A percentile compares a stretch with the other conserved stretches of the same genome.
Evolutionary conservation across 371 early-diverging fungal genomes (phyloP).

Genomic region (Mortierella sp.): DNA sequence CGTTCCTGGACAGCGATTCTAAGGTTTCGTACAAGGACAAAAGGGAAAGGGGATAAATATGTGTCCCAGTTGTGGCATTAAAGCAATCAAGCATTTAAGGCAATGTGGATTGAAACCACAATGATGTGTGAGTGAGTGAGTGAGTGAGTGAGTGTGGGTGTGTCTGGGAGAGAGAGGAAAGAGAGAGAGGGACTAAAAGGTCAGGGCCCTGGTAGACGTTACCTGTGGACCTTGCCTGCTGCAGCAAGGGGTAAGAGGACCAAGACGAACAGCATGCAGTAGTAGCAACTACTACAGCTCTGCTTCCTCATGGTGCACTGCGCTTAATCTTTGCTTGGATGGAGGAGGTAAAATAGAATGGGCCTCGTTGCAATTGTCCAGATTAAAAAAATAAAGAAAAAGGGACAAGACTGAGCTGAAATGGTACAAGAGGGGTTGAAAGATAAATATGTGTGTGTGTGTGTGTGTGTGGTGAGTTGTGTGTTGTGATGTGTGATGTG

Average conservation of each 20-base stretch:
- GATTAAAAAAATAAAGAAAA: neutral
- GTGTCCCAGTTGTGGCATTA: neutral
- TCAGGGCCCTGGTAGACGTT: neutral
- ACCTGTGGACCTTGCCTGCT: slow-evolving; percentile 29
- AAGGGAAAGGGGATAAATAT: neutral
- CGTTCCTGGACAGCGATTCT: slow-evolving; percentile 40
- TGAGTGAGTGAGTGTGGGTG: no score
- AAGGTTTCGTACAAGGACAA: slow-evolving; percentile 8
- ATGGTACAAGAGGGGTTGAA: neutral
- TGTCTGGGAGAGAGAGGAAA: neutral
- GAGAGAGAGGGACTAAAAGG: neutral
- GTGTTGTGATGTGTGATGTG: neutral
- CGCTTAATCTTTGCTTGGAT: neutral
- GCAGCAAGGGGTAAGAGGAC: slow-evolving; percentile 28
- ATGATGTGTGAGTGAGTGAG: no score
- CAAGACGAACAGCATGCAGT: slow-evolving; percentile 30
- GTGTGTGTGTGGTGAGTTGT: neutral
- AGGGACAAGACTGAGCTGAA: neutral
- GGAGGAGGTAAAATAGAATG: neutral
- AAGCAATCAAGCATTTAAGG: no score
- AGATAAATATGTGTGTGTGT: neutral
- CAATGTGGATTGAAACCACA: no score
- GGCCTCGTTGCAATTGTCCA: neutral
- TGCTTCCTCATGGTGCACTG: slow-evolving; percentile 21
- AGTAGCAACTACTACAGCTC: slow-evolving; percentile 26